These are phyloP conservation scores for Rhizopogon vinicolor DNA, from an alignment of 768 basidiomycete species.

Conservation along the genomic window DNA sequence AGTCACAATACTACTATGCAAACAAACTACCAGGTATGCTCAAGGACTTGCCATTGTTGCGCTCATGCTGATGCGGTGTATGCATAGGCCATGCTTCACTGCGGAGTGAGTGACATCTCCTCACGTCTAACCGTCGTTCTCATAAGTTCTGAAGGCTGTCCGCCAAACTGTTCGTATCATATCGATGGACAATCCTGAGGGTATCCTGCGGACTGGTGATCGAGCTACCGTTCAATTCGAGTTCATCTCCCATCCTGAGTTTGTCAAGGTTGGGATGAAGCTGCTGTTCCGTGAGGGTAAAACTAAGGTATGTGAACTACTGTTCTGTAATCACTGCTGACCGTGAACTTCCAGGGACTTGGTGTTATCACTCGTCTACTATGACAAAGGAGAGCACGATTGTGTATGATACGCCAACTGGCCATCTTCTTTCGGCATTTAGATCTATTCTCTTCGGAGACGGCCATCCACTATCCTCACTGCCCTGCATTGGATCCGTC, in stretches of 20 bases:
- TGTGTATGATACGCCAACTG: not conserved
- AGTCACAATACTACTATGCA: slow-evolving; percentile 93
- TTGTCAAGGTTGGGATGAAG: slow-evolving; percentile 90
- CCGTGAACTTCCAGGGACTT: slow-evolving; percentile 47
- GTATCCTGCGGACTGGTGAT: slow-evolving; percentile 90
- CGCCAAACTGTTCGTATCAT: slow-evolving; percentile 90
- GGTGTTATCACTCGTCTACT: slow-evolving; percentile 70
- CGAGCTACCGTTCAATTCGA: slow-evolving; percentile 92
- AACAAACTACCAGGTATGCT: slow-evolving; percentile 80
- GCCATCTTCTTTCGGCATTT: not conserved
- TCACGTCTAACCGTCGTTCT: not conserved
- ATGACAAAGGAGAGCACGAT: slow-evolving; percentile 23
- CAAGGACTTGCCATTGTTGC: not conserved
- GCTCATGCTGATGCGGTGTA: not conserved
- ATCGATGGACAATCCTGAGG: slow-evolving; percentile 87
- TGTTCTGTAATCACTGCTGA: slow-evolving; percentile 3
- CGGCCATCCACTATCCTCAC: not conserved
- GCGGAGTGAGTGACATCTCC: slow-evolving; percentile 53
- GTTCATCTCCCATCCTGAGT: slow-evolving; percentile 90
- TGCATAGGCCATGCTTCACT: slow-evolving; percentile 83
- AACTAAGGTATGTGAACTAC: slow-evolving; percentile 63
- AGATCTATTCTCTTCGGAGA: not conserved
- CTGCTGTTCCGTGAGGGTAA: slow-evolving; percentile 92
- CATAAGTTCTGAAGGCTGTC: slow-evolving; percentile 52
- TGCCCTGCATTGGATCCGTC: not conserved